phyloP scores from a whole-genome alignment of 73 alveolate genomes.

The Paramecium biaurelia region DNA sequence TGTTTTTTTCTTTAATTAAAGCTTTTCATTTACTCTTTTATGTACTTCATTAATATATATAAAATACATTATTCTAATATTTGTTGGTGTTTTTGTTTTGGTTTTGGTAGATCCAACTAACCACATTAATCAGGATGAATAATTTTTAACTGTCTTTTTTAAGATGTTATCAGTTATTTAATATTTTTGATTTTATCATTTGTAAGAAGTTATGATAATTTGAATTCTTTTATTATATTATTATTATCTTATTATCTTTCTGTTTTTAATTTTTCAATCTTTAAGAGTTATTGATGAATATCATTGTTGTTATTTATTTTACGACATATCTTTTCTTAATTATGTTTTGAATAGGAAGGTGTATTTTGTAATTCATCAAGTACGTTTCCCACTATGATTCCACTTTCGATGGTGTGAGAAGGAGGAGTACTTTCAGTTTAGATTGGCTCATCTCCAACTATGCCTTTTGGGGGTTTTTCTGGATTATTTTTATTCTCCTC shows the following conservation, averaged over 20 bases:
- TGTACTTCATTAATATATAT: neutral
- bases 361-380: slow-evolving; percentile 29
- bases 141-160: neutral
- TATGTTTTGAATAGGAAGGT: neutral
- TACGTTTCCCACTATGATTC: neutral
- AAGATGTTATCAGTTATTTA: neutral
- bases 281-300: neutral
- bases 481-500: slow-evolving; percentile 59
- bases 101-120: neutral
- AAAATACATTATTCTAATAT: slow-evolving; percentile 24
- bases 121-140: slow-evolving; percentile 35
- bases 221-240: neutral
- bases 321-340: neutral
- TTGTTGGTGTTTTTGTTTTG: neutral
- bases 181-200: slow-evolving; percentile 14
- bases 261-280: neutral
- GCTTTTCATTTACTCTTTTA: slow-evolving; percentile 27
- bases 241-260: neutral
- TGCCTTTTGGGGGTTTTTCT: slow-evolving; percentile 62
- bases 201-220: neutral
- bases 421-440: slow-evolving; percentile 4
- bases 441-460: slow-evolving; percentile 47
- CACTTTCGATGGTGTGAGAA: slow-evolving; percentile 22
- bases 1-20: neutral
- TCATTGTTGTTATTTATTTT: neutral